Conservation (phyloP, 306 rosid genomes). For the Begonia loranthoides region DNA sequence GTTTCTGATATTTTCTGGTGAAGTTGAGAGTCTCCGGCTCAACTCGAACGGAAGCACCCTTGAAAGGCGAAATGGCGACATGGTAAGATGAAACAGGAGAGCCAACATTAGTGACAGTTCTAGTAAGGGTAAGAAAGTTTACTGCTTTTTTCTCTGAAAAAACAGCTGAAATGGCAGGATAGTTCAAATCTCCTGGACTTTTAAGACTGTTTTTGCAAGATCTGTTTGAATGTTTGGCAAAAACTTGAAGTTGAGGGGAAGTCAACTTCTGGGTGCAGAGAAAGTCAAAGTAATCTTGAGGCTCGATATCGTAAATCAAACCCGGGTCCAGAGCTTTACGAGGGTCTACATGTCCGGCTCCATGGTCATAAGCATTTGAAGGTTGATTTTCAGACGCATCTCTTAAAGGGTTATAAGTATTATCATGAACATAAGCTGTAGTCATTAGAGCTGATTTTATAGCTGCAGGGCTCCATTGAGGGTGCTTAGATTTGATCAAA, state of each 20-base stretch:
- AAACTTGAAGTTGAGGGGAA: constrained; percentile 40
- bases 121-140: constrained; percentile 28
- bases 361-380: constrained; percentile 68
- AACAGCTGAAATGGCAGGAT: constrained; percentile 71
- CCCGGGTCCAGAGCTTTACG: constrained; percentile 80
- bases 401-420: constrained; percentile 36
- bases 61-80: constrained; percentile 51
- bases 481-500: neutral
- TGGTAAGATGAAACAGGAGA: constrained; percentile 53
- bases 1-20: constrained; percentile 48
- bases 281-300: constrained; percentile 80
- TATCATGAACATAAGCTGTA: constrained; percentile 4
- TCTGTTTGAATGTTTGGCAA: constrained; percentile 49
- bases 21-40: constrained; percentile 55
- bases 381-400: constrained; percentile 39
- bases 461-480: neutral
- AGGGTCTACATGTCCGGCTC: constrained; percentile 89
- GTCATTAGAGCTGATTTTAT: neutral
- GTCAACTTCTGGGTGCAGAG: constrained; percentile 62
- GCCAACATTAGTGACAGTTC: constrained; percentile 82
- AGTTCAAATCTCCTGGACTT: constrained; percentile 58
- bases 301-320: constrained; percentile 58
- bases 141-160: constrained; percentile 41
- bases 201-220: constrained; percentile 35
- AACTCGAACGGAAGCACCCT: constrained; percentile 56